phyloP scores from a whole-genome alignment of 208 protist genomes.

The Novymonas esmeraldas region DNA sequence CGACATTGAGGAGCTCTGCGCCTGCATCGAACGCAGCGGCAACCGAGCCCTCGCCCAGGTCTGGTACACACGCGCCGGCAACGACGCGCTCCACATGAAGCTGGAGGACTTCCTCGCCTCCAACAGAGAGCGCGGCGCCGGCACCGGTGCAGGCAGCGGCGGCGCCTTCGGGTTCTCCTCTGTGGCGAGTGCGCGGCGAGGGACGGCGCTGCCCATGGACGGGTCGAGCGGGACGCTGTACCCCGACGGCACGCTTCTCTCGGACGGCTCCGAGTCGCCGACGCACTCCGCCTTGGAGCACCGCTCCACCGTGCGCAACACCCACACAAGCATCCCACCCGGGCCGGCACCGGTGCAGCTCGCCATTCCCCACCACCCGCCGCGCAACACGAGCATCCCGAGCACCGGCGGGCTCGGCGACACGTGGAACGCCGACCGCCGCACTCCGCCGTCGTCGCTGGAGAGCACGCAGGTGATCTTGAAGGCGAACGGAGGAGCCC shows the following conservation, averaged over 20 bases:
- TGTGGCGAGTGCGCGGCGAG: slow-evolving; percentile 11
- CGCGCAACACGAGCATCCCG: not conserved
- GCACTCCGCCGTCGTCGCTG: not conserved
- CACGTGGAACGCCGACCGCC: not conserved
- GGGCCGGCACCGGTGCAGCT: not conserved
- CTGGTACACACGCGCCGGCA: slow-evolving; percentile 48
- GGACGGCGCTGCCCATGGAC: not conserved
- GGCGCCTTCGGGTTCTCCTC: slow-evolving; percentile 16
- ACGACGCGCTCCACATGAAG: slow-evolving; percentile 63
- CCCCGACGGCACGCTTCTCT: slow-evolving; percentile 10
- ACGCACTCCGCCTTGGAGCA: slow-evolving; percentile 4
- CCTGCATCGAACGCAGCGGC: slow-evolving; percentile 58
- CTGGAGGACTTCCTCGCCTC: slow-evolving; percentile 57
- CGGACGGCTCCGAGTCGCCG: slow-evolving; percentile 17
- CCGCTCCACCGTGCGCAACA: slow-evolving; percentile 2
- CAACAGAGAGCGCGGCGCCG: slow-evolving; percentile 37
- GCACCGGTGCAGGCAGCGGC: slow-evolving; percentile 1
- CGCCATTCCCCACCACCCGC: slow-evolving; percentile 2
- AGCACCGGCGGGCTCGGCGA: not conserved
- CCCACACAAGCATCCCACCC: slow-evolving; percentile 6
- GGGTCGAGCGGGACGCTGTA: slow-evolving; percentile 19
- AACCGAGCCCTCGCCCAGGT: slow-evolving; percentile 54
- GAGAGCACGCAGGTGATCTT: not conserved
- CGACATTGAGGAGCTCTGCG: slow-evolving; percentile 76
- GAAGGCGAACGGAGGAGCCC: not conserved